phyloP scores from a whole-genome alignment of 2,329 filamentous ascomycete species.

The Seiridium unicorne region DNA sequence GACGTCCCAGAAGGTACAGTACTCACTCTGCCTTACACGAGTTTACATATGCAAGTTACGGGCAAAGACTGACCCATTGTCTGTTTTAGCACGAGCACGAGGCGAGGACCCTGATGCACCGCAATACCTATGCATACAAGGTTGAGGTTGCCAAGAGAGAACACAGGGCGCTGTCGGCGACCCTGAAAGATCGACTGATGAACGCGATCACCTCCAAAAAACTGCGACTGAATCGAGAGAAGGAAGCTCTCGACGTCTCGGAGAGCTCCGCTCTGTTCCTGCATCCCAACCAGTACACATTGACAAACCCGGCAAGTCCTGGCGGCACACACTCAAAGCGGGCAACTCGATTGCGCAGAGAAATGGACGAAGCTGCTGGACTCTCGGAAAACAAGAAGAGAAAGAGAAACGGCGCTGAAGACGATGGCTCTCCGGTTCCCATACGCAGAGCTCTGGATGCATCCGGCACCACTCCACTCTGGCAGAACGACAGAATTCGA shows the following conservation, averaged over 20 bases:
- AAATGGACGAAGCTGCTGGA: constrained; percentile 55
- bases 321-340: constrained; percentile 63
- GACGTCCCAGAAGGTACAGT: constrained; percentile 71
- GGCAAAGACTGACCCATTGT: background rate
- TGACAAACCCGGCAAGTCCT: constrained; percentile 63
- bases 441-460: constrained; percentile 54
- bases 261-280: constrained; percentile 64
- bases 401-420: constrained; percentile 57
- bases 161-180: constrained; percentile 56
- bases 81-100: constrained; percentile 58
- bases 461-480: constrained; percentile 58
- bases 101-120: constrained; percentile 58
- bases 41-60: background rate
- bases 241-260: constrained; percentile 66
- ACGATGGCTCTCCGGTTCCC: constrained; percentile 63
- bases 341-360: constrained; percentile 59
- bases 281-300: constrained; percentile 67
- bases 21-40: background rate
- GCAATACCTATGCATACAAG: constrained; percentile 60
- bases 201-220: constrained; percentile 66
- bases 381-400: constrained; percentile 60
- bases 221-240: constrained; percentile 62
- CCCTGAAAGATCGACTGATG: constrained; percentile 65
- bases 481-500: constrained; percentile 60
- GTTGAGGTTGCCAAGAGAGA: constrained; percentile 62